Percentiles rank a stretch among this genome's conserved stretches.
These are phyloP conservation scores for Phaeosphaeriaceae sp. DNA, from an alignment of 2,329 filamentous ascomycete genomes.

Conservation along the genomic window DNA sequence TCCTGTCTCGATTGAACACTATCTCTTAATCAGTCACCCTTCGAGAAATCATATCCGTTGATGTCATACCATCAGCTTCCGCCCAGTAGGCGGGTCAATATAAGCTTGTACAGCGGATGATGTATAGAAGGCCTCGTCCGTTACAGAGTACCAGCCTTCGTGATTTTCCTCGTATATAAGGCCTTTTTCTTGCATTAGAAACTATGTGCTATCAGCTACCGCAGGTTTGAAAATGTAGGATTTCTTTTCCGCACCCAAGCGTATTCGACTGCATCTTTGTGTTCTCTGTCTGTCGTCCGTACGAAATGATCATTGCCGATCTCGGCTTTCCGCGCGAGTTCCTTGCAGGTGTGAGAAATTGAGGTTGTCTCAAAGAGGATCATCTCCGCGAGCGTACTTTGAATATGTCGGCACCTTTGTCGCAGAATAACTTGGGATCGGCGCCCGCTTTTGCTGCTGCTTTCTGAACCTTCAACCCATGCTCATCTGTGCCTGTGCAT, in stretches of 20 bases:
- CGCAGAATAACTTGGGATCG: constrained; percentile 84
- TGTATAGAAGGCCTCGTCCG: constrained; percentile 96
- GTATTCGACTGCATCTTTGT: constrained; percentile 83
- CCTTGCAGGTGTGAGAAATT: constrained; percentile 42
- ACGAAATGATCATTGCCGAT: constrained; percentile 87
- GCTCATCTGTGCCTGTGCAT: constrained; percentile 93
- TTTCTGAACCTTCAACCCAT: constrained; percentile 95
- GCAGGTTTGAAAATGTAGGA: neutral
- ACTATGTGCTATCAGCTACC: constrained; percentile 48
- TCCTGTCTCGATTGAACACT: constrained; percentile 80
- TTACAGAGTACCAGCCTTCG: constrained; percentile 95
- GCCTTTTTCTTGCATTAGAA: constrained; percentile 73
- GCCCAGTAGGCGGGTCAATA: constrained; percentile 79
- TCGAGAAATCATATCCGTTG: neutral
- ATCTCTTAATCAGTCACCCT: constrained; percentile 18
- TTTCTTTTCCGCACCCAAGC: constrained; percentile 69
- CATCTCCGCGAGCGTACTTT: constrained; percentile 51
- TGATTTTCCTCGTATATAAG: constrained; percentile 87
- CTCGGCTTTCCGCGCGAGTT: constrained; percentile 71
- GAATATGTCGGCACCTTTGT: constrained; percentile 81
- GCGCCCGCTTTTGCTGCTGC: constrained; percentile 75
- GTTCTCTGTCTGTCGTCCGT: constrained; percentile 83
- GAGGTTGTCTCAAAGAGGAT: neutral
- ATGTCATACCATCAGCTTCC: constrained; percentile 71
- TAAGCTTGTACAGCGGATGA: constrained; percentile 74